Percentiles rank a stretch among this genome's conserved stretches.
Conservation (phyloP, 768 basidiomycete genomes). For the Lentinula edodes region DNA sequence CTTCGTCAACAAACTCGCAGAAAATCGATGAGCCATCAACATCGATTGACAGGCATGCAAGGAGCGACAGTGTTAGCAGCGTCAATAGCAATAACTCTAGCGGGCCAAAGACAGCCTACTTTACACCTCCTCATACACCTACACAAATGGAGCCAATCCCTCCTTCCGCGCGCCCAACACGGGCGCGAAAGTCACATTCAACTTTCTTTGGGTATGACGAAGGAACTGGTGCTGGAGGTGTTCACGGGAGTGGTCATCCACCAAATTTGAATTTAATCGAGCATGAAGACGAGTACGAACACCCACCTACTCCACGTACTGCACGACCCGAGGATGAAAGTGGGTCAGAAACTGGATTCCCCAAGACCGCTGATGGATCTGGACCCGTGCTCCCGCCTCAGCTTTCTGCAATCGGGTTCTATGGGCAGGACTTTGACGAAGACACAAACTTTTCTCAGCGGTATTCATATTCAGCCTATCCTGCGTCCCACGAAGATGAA, state of each 20-base stretch:
- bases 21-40: background rate
- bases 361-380: slow-evolving; percentile 6
- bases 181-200: slow-evolving; percentile 33
- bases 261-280: background rate
- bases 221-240: background rate
- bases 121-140: slow-evolving; percentile 49
- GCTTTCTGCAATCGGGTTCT: background rate
- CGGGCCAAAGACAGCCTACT: slow-evolving; percentile 35
- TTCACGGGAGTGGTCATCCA: background rate
- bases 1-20: background rate
- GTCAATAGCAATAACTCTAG: background rate
- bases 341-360: background rate
- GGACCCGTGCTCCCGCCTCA: background rate
- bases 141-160: background rate
- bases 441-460: background rate
- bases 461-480: background rate
- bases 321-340: slow-evolving; percentile 46
- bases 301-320: slow-evolving; percentile 55
- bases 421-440: background rate
- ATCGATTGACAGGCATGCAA: background rate
- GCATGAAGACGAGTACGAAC: background rate
- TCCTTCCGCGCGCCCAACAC: slow-evolving; percentile 9
- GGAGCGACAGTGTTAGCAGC: slow-evolving; percentile 6
- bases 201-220: slow-evolving; percentile 3
- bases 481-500: background rate